Evolutionary conservation across 108 stramenopile species (phyloP).

Genomic region (Skeletonema costatum): DNA sequence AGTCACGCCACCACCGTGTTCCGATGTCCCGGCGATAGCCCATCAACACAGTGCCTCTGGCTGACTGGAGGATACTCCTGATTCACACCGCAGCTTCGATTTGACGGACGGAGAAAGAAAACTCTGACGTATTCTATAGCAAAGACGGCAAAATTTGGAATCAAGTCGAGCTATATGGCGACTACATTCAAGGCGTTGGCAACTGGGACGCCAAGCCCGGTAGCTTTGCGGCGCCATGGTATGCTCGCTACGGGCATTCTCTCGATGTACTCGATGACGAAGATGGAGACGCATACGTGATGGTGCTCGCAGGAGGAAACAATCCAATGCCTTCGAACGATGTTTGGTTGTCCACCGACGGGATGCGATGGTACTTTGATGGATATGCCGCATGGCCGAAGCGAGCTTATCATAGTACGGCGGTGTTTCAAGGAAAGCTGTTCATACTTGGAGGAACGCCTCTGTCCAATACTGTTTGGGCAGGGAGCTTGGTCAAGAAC

Average conservation of each 20-base stretch:
- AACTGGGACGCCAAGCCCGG: slow-evolving; percentile 55
- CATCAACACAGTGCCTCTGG: slow-evolving; percentile 34
- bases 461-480: slow-evolving; percentile 79
- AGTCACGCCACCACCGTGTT: slow-evolving; percentile 54
- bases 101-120: slow-evolving; percentile 36
- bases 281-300: slow-evolving; percentile 60
- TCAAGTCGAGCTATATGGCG: slow-evolving; percentile 45
- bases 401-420: slow-evolving; percentile 70
- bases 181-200: slow-evolving; percentile 43
- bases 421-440: slow-evolving; percentile 45
- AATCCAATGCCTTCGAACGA: slow-evolving; percentile 74
- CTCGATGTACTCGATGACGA: slow-evolving; percentile 59
- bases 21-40: slow-evolving; percentile 34
- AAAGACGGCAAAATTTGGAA: slow-evolving; percentile 41
- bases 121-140: slow-evolving; percentile 47
- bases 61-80: slow-evolving; percentile 45
- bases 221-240: slow-evolving; percentile 68
- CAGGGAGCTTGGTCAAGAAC: slow-evolving; percentile 37
- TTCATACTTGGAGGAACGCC: slow-evolving; percentile 78
- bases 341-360: slow-evolving; percentile 72
- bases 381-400: slow-evolving; percentile 72
- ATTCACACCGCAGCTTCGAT: slow-evolving; percentile 43
- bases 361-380: slow-evolving; percentile 65
- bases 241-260: slow-evolving; percentile 70
- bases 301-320: slow-evolving; percentile 73